Evolutionary conservation across 129 eudicot species (phyloP).

Genomic region (Artemisia tridentata): DNA sequence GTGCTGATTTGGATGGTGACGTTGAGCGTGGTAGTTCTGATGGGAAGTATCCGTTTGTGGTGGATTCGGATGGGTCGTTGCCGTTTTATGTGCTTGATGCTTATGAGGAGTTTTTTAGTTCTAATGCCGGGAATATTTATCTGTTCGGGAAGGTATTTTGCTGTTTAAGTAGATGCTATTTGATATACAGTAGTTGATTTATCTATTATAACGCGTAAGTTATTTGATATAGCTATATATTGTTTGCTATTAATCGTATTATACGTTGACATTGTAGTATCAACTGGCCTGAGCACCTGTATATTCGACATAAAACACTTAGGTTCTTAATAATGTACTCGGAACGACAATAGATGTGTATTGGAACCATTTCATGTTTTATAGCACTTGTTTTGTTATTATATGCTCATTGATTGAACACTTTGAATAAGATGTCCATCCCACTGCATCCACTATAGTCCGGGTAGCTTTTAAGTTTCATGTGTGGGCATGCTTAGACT

Average conservation of each 20-base stretch:
- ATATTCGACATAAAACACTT: not conserved
- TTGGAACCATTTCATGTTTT: not conserved
- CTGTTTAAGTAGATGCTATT: slow-evolving; percentile 8
- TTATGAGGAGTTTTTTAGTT: slow-evolving; percentile 73
- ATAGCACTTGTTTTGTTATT: not conserved
- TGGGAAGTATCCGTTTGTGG: slow-evolving; percentile 62
- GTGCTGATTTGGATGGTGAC: slow-evolving; percentile 28
- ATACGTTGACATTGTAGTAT: not conserved
- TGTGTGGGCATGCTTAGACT: not conserved
- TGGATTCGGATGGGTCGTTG: slow-evolving; percentile 75
- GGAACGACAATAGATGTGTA: slow-evolving; percentile 5
- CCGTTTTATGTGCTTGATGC: slow-evolving; percentile 90
- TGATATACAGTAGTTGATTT: too few species aligned
- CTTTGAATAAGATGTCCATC: not conserved
- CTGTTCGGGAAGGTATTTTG: slow-evolving; percentile 89
- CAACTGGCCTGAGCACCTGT: slow-evolving; percentile 10
- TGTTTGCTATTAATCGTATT: not conserved
- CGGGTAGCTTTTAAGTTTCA: slow-evolving; percentile 7
- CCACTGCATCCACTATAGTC: not conserved
- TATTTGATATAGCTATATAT: not conserved
- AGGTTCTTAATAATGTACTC: not conserved
- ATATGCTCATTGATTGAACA: not conserved
- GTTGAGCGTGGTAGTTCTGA: slow-evolving; percentile 29
- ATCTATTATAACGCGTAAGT: too few species aligned
- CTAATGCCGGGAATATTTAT: slow-evolving; percentile 78